phyloP scores from a whole-genome alignment of 2,329 filamentous ascomycete genomes.

The Sphaerostilbella broomeana region DNA sequence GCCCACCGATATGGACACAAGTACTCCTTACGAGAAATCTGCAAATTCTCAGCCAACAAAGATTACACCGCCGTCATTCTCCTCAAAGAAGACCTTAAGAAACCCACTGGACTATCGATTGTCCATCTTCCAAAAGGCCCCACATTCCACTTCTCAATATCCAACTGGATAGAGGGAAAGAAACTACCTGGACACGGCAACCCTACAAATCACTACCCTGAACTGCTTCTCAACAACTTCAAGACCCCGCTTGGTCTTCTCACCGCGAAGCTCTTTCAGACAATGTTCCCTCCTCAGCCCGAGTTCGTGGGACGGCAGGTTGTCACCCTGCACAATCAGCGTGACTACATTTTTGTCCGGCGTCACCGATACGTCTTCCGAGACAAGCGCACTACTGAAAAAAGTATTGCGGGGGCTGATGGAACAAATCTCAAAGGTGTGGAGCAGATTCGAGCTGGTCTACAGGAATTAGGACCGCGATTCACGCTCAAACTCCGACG shows the following conservation, averaged over 20 bases:
- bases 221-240: slow-evolving; percentile 90
- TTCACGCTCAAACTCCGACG: slow-evolving; percentile 76
- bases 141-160: slow-evolving; percentile 87
- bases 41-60: slow-evolving; percentile 73
- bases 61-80: slow-evolving; percentile 80
- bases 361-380: slow-evolving; percentile 89
- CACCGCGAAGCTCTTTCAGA: slow-evolving; percentile 71
- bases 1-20: slow-evolving; percentile 80
- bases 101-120: slow-evolving; percentile 72
- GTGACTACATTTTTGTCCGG: slow-evolving; percentile 91
- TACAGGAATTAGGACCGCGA: slow-evolving; percentile 82
- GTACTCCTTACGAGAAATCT: slow-evolving; percentile 87
- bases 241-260: slow-evolving; percentile 84
- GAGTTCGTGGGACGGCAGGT: slow-evolving; percentile 84
- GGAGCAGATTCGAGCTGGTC: slow-evolving; percentile 74
- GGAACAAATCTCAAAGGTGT: slow-evolving; percentile 79
- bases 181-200: slow-evolving; percentile 84
- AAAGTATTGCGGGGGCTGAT: slow-evolving; percentile 73
- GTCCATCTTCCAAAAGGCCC: slow-evolving; percentile 79
- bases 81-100: slow-evolving; percentile 83
- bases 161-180: slow-evolving; percentile 84
- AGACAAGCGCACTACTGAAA: slow-evolving; percentile 80
- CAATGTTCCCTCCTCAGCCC: slow-evolving; percentile 60
- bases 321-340: slow-evolving; percentile 87
- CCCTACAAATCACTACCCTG: slow-evolving; percentile 82